Conservation (phyloP, 495 filamentous ascomycete species). For the Aspergillus indologenus region DNA sequence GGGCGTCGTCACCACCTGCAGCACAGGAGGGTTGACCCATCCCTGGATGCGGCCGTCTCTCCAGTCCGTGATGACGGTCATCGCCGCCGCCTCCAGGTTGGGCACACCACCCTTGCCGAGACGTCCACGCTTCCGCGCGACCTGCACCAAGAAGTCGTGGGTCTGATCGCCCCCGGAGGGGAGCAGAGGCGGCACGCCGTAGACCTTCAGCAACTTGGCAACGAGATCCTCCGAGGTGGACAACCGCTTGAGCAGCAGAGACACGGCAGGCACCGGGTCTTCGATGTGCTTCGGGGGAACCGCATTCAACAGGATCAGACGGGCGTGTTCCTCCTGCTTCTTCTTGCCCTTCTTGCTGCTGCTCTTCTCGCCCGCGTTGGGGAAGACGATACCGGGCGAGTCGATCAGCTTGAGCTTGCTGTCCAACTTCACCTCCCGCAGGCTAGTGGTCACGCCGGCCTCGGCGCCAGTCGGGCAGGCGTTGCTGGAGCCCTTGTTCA, state of each 20-base stretch:
- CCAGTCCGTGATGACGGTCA: constrained; percentile 93
- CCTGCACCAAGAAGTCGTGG: constrained; percentile 91
- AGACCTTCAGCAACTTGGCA: constrained; percentile 73
- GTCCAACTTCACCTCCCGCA: constrained; percentile 90
- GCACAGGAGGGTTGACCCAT: constrained; percentile 74
- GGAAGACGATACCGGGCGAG: constrained; percentile 95
- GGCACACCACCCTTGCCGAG: constrained; percentile 88
- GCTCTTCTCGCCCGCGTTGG: constrained; percentile 51
- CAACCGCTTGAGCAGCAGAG: constrained; percentile 73
- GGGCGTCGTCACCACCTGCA: constrained; percentile 48
- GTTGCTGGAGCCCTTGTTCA: constrained; percentile 62
- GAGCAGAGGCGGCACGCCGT: constrained; percentile 77
- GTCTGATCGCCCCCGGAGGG: constrained; percentile 66
- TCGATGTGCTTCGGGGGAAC: constrained; percentile 90
- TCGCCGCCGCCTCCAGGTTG: constrained; percentile 82
- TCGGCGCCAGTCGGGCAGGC: constrained; percentile 89
- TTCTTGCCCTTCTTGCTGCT: constrained; percentile 52
- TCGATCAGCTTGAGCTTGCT: constrained; percentile 92
- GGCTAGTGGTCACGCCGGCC: constrained; percentile 85
- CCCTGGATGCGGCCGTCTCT: constrained; percentile 92
- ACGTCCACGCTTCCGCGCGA: constrained; percentile 86
- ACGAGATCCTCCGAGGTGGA: constrained; percentile 68
- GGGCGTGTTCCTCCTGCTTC: constrained; percentile 68
- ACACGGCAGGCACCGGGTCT: constrained; percentile 83
- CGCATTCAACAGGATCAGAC: constrained; percentile 84